Base-by-base conservation (phyloP, 495 filamentous ascomycete species). In the Xanthoparmelia taractica region DNA sequence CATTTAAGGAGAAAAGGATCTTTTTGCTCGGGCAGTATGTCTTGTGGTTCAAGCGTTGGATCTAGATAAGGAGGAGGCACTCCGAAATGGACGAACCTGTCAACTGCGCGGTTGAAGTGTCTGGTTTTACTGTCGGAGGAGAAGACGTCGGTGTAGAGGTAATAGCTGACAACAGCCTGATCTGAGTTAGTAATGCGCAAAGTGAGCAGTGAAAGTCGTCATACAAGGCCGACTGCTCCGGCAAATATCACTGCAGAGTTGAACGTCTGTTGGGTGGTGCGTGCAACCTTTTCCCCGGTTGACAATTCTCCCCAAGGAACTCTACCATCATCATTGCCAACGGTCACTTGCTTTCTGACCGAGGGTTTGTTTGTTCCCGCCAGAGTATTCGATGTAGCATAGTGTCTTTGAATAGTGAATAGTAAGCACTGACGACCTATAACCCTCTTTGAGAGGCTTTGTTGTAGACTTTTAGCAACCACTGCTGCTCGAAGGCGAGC, bases 191-290 rank as follows among this genome's bases (percentile, higher is more conserved):
- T 25, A 34, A 33, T 20, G 2, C 8, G 8, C 23, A 34, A 31
- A 61, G 17, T 0, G 34, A 56, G 33, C n/a, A 33, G n/a, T 23
- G 25, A 64, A 64, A 60, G 6, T 20, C 13, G 58, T 23, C 79
- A 43, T 74, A 91, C 90, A 45, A 92, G 96, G 61, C 91, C 72
- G 18, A 85, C 80, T 27, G 90, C 73, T 41, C 95, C 94, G 8
- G 86, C 77, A 11, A 93, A 59, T 4, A 97, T 83, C 43, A 96
- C 73, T 61, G 85, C 78, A 37, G 96, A 84, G 77, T 96, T 97
- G 74, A 94, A 86, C 17, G 88, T 85, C 68, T 97, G 94, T 72
- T 96, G 92, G 15, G 91, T 90, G 31, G 93, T 88, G 48, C 95
- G 85, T 58, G 86, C 86, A 10, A 85, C 85, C 72, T 97, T 97